Evolutionary conservation across 148 eudicot genomes (phyloP).

Genomic region (Dysphania ambrosioides): DNA sequence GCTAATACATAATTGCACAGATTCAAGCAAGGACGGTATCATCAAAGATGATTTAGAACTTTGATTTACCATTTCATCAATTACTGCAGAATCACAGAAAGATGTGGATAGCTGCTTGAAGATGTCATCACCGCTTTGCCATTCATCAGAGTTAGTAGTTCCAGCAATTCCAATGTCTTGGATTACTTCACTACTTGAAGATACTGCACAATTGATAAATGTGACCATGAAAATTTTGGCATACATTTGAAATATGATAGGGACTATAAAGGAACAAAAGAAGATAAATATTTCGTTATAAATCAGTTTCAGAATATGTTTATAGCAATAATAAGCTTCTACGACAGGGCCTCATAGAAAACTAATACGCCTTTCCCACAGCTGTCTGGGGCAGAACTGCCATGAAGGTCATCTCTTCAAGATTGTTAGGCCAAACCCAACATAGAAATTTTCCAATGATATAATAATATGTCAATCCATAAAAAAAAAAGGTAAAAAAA

Average conservation of each 20-base stretch:
- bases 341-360: neutral
- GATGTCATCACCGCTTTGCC: conserved; percentile 39
- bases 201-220: conserved; percentile 34
- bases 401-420: neutral
- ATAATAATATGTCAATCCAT: neutral
- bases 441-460: too few species aligned
- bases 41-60: neutral
- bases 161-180: conserved; percentile 33
- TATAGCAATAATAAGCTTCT: neutral
- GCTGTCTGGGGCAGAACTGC: neutral
- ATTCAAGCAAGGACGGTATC: neutral
- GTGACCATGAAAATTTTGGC: conserved; percentile 1
- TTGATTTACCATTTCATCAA: conserved; percentile 42
- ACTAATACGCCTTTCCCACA: neutral
- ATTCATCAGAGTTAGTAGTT: conserved; percentile 33
- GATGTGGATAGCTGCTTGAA: conserved; percentile 32
- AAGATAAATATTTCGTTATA: too few species aligned
- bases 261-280: neutral
- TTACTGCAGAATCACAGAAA: conserved; percentile 33
- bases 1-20: neutral
- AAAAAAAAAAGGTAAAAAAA: neutral
- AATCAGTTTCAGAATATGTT: neutral
- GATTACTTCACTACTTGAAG: conserved; percentile 33
- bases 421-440: neutral
- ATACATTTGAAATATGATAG: neutral